These are phyloP conservation scores for Rosa hybrid DNA, from an alignment of 331 rosid genomes.

Conservation along the genomic window DNA sequence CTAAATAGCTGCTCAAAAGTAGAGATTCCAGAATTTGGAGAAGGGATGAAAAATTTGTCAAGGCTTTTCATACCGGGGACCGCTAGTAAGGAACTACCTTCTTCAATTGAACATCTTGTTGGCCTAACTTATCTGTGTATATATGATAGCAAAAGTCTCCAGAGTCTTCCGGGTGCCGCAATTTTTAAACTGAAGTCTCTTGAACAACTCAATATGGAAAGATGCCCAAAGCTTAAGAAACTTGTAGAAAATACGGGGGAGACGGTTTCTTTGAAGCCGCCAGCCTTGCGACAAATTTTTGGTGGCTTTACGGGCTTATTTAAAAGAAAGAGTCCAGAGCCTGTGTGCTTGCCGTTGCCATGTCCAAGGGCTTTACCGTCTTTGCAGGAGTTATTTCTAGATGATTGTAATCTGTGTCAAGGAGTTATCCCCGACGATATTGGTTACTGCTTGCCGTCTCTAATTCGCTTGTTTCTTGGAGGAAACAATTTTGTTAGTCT, in stretches of 20 bases:
- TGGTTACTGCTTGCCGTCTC: neutral
- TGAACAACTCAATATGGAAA: too few species aligned
- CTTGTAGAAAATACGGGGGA: too few species aligned
- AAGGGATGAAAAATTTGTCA: neutral
- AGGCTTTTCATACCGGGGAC: fast-evolving
- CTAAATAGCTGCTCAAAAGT: too few species aligned
- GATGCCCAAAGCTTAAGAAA: too few species aligned
- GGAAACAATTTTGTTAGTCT: neutral
- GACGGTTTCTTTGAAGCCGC: too few species aligned
- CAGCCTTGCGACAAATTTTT: too few species aligned
- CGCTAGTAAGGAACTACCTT: neutral
- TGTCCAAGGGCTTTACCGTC: neutral
- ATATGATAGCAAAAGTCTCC: too few species aligned
- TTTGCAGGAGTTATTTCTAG: neutral
- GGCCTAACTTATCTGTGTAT: neutral
- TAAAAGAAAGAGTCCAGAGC: neutral
- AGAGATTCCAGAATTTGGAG: too few species aligned
- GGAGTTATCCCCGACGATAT: neutral
- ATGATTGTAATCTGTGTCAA: neutral
- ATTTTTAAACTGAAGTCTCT: too few species aligned
- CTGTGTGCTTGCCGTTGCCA: neutral
- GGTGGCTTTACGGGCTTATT: too few species aligned
- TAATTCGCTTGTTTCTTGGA: neutral
- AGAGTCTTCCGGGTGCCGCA: too few species aligned
- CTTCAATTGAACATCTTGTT: neutral